Percentiles rank a stretch among this genome's conserved stretches.
Conservation (phyloP, 225 moss, liverwort and hornwort genomes). For the Marchantia polymorpha region DNA sequence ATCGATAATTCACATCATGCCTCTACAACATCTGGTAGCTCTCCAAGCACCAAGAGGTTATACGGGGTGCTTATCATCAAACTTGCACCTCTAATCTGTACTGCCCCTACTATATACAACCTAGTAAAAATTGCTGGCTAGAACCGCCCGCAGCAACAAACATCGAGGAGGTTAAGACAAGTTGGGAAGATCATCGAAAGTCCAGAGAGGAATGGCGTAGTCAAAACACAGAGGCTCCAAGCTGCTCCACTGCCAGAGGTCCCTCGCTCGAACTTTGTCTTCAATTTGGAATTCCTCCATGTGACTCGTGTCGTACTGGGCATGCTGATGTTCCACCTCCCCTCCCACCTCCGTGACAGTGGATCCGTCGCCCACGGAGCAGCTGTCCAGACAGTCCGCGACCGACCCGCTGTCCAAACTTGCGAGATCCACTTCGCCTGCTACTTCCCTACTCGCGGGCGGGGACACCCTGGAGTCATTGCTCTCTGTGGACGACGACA, state of each 20-base stretch:
- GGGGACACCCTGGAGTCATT: conserved; percentile 1
- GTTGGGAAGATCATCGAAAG: conserved; percentile 31
- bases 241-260: conserved; percentile 30
- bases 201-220: conserved; percentile 34
- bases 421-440: neutral
- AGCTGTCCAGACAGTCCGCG: neutral
- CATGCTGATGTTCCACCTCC: neutral
- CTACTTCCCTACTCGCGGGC: conserved; percentile 1
- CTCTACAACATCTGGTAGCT: conserved; percentile 5
- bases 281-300: neutral
- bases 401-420: neutral
- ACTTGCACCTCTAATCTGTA: conserved; percentile 2
- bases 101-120: neutral
- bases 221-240: conserved; percentile 26
- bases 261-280: conserved; percentile 4
- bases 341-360: neutral
- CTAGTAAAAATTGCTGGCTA: neutral
- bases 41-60: conserved; percentile 10
- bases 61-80: conserved; percentile 15
- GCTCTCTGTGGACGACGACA: conserved; percentile 26
- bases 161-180: neutral
- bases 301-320: neutral
- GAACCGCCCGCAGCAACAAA: neutral
- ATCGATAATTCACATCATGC: neutral
- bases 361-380: neutral